Evolutionary conservation across 208 protist species (phyloP).

Genomic region (Trypanosoma avium): DNA sequence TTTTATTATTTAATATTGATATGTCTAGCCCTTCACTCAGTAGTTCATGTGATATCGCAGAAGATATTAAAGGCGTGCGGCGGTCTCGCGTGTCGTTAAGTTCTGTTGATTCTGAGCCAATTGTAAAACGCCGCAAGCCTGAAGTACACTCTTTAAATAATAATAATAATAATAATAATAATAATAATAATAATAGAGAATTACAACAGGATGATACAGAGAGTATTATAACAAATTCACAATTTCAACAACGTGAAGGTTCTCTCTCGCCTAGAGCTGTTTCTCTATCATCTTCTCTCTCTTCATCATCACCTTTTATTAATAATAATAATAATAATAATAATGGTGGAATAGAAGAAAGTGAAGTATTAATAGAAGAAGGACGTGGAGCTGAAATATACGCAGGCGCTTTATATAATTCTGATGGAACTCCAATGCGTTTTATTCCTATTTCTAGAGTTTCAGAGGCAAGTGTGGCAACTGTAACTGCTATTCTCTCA

Average conservation of each 20-base stretch:
- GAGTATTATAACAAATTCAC: too few species aligned
- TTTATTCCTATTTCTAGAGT: constrained; percentile 42
- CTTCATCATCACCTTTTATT: too few species aligned
- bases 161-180: neutral
- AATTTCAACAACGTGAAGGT: too few species aligned
- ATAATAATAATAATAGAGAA: neutral
- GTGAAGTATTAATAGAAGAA: too few species aligned
- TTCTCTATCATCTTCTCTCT: too few species aligned
- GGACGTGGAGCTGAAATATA: neutral
- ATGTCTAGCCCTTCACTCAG: neutral
- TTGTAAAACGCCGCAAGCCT: constrained; percentile 25
- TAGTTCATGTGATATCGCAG: constrained; percentile 6
- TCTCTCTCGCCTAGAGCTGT: too few species aligned
- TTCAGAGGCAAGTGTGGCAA: constrained; percentile 62
- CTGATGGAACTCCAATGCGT: constrained; percentile 1
- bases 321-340: too few species aligned
- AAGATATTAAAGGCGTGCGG: constrained; percentile 10
- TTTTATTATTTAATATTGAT: neutral
- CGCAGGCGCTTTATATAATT: neutral
- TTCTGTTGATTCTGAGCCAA: constrained; percentile 79
- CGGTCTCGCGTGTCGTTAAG: constrained; percentile 68
- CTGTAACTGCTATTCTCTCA: too few species aligned
- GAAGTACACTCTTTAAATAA: neutral
- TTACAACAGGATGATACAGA: too few species aligned
- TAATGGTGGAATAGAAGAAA: too few species aligned